Evolutionary conservation across 2,329 filamentous ascomycete species (phyloP).

Genomic region (Capronia epimyces): DNA sequence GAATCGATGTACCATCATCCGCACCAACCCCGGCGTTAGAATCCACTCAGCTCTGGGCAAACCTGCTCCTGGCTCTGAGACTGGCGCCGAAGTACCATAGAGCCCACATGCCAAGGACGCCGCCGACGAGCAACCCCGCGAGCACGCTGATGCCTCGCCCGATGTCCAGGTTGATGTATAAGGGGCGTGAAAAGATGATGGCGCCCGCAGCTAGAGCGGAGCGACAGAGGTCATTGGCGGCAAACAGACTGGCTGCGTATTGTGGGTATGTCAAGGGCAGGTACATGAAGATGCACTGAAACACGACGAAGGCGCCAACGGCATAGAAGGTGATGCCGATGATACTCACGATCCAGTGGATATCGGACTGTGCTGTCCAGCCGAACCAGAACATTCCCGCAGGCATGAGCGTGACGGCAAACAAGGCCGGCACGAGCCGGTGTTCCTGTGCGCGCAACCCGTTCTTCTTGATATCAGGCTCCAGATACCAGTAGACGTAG

Average conservation of each 20-base stretch:
- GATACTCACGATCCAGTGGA: slow-evolving; percentile 36
- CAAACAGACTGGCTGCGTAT: slow-evolving; percentile 30
- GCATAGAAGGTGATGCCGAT: slow-evolving; percentile 24
- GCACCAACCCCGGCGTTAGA: too few species aligned
- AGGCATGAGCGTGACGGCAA: slow-evolving; percentile 47
- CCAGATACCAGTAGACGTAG: slow-evolving; percentile 51
- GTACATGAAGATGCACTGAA: slow-evolving; percentile 32
- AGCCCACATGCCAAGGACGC: slow-evolving; percentile 53
- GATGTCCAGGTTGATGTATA: slow-evolving; percentile 36
- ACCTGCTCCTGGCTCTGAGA: slow-evolving; percentile 54
- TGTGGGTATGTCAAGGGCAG: slow-evolving; percentile 28
- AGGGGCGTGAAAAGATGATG: slow-evolving; percentile 35
- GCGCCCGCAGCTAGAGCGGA: slow-evolving; percentile 34
- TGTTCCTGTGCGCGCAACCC: slow-evolving; percentile 51
- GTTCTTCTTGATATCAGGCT: slow-evolving; percentile 45
- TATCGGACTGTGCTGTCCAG: slow-evolving; percentile 29
- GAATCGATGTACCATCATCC: too few species aligned
- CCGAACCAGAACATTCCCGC: slow-evolving; percentile 56
- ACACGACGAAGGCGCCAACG: slow-evolving; percentile 25
- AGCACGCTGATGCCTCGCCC: slow-evolving; percentile 33
- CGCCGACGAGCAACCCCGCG: slow-evolving; percentile 35
- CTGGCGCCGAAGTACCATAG: slow-evolving; percentile 54
- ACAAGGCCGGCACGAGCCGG: slow-evolving; percentile 50
- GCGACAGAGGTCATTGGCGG: slow-evolving; percentile 30
- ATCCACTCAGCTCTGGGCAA: slow-evolving; percentile 33